Conservation (phyloP, 306 rosid genomes). For the Casuarina glauca region DNA sequence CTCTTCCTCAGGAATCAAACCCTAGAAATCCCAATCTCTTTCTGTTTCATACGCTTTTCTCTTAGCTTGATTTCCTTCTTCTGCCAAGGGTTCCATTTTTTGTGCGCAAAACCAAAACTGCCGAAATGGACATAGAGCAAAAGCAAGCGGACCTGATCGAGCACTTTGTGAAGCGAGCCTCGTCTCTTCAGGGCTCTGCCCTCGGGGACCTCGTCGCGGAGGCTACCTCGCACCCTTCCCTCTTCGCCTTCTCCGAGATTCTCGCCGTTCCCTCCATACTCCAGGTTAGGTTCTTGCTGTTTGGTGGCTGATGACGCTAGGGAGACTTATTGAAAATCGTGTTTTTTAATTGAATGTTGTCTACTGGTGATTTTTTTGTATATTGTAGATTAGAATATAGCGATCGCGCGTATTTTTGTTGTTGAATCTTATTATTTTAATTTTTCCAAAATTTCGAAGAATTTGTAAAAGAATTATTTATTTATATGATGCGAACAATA, state of each 20-base stretch:
- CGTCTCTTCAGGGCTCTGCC: conserved; percentile 49
- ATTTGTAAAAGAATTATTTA: no score
- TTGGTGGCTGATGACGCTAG: background rate
- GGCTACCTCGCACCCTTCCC: conserved; percentile 84
- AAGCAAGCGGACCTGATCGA: conserved; percentile 83
- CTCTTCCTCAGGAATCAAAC: background rate
- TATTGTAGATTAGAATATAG: background rate
- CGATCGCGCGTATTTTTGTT: background rate
- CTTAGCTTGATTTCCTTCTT: background rate
- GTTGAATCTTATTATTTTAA: background rate
- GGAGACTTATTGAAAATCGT: background rate
- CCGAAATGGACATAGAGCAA: conserved; percentile 75
- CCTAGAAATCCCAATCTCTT: background rate
- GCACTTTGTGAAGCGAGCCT: conserved; percentile 71
- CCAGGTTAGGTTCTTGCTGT: conserved; percentile 47
- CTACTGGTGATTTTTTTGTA: background rate
- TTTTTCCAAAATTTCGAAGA: no score
- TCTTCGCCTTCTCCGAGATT: conserved; percentile 91
- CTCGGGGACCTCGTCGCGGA: conserved; percentile 56
- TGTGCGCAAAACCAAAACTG: background rate
- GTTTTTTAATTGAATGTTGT: background rate
- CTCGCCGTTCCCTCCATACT: conserved; percentile 64
- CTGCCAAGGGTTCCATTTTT: background rate
- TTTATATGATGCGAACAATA: no score
- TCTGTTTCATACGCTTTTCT: background rate